These are phyloP conservation scores for Kockiozyma suomiensis DNA, from an alignment of 805 yeast species.

Conservation along the genomic window DNA sequence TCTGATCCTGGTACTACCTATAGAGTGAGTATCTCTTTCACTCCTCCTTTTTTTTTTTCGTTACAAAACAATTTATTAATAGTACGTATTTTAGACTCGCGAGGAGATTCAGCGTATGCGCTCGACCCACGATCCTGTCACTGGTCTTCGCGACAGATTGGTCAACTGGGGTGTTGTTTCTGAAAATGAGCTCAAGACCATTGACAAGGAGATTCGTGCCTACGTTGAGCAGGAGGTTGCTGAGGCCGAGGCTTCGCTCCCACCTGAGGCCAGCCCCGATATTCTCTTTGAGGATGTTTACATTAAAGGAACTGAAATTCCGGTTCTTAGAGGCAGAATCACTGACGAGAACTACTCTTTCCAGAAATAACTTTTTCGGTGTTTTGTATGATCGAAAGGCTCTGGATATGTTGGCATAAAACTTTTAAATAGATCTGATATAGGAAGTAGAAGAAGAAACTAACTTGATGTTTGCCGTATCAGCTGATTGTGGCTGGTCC, in stretches of 20 bases:
- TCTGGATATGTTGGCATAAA: background rate
- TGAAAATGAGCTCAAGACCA: slow-evolving; percentile 90
- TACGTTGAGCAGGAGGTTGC: slow-evolving; percentile 93
- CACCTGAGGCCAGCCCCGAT: slow-evolving; percentile 94
- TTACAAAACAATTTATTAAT: background rate
- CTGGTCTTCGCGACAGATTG: slow-evolving; percentile 87
- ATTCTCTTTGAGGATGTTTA: slow-evolving; percentile 96
- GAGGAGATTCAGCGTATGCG: slow-evolving; percentile 99
- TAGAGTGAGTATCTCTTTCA: too few relatives aligned
- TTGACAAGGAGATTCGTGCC: slow-evolving; percentile 95
- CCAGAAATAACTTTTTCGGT: slow-evolving; percentile 27
- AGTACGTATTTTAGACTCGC: slow-evolving; percentile 77
- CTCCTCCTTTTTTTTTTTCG: background rate
- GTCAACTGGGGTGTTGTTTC: slow-evolving; percentile 82
- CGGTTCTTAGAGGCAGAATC: slow-evolving; percentile 93
- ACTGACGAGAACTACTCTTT: slow-evolving; percentile 94
- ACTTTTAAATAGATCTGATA: background rate
- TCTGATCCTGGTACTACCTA: slow-evolving; percentile 99
- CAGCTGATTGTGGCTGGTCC: slow-evolving; percentile 29
- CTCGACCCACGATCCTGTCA: slow-evolving; percentile 96
- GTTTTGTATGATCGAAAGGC: background rate
- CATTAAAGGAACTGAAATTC: slow-evolving; percentile 90
- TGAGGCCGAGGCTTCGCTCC: slow-evolving; percentile 89
- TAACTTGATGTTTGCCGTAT: background rate
- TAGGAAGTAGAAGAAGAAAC: background rate